Percentiles rank a stretch among this genome's conserved stretches.
Evolutionary conservation across 805 yeast species (phyloP).

Genomic region (Teunomyces barrocoloradensis): DNA sequence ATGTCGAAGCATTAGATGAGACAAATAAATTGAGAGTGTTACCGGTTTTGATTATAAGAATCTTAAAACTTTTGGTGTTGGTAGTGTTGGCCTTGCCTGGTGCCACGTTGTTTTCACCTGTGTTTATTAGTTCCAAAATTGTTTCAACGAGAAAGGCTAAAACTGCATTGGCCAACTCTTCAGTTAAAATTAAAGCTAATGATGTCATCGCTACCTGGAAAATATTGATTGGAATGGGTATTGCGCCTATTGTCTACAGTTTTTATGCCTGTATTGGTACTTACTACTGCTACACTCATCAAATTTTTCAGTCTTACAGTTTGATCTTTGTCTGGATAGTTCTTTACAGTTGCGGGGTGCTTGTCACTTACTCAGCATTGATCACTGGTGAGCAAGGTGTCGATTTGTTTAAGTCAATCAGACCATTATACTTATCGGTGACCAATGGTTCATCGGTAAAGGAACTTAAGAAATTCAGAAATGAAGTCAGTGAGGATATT

Average conservation of each 20-base stretch:
- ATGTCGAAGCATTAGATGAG: conserved; percentile 55
- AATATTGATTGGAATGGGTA: conserved; percentile 79
- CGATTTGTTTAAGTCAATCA: conserved; percentile 79
- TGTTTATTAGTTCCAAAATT: conserved; percentile 71
- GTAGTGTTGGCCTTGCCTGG: conserved; percentile 81
- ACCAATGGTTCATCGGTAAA: conserved; percentile 55
- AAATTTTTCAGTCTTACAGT: conserved; percentile 12
- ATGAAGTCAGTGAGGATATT: conserved; percentile 64
- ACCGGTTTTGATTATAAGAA: conserved; percentile 55
- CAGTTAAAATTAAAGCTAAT: conserved; percentile 86
- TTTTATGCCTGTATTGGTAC: conserved; percentile 70
- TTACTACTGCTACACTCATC: conserved; percentile 24
- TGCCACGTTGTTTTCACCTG: conserved; percentile 81
- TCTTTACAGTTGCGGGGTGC: conserved; percentile 60
- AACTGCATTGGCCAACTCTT: conserved; percentile 78
- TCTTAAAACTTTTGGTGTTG: conserved; percentile 54
- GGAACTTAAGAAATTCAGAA: conserved; percentile 61
- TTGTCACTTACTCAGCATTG: conserved; percentile 86
- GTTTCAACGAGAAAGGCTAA: conserved; percentile 72
- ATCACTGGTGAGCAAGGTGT: conserved; percentile 90
- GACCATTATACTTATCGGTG: conserved; percentile 72
- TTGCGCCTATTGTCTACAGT: conserved; percentile 83
- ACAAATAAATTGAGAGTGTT: conserved; percentile 49
- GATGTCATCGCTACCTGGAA: conserved; percentile 99
- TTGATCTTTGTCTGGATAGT: conserved; percentile 44